These are phyloP conservation scores for Xylaria curta DNA, from an alignment of 495 filamentous ascomycete species.

Conservation along the genomic window DNA sequence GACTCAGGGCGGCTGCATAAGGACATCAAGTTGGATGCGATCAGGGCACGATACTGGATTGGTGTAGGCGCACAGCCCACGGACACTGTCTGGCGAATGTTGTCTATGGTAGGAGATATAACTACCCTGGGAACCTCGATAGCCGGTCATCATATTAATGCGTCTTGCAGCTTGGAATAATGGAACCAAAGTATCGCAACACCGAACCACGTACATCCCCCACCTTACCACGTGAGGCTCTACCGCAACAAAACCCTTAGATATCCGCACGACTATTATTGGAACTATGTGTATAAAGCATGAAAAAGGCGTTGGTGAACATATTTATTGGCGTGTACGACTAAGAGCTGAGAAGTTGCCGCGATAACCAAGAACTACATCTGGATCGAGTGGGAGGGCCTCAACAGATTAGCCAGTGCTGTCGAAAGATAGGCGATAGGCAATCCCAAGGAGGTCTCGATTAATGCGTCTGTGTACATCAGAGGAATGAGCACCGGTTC, in stretches of 20 bases:
- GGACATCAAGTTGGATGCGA: slow-evolving; percentile 84
- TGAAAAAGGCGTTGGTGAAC: slow-evolving; percentile 14
- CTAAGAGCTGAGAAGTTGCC: not conserved
- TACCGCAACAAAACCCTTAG: slow-evolving; percentile 1
- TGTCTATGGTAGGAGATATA: slow-evolving; percentile 73
- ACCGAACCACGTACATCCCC: slow-evolving; percentile 37
- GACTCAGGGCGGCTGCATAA: slow-evolving; percentile 75
- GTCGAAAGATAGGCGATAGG: not conserved
- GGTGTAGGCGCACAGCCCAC: slow-evolving; percentile 95
- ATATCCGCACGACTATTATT: not conserved
- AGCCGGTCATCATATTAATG: not conserved
- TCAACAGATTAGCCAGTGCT: not conserved
- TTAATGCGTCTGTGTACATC: slow-evolving; percentile 1
- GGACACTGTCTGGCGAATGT: slow-evolving; percentile 83
- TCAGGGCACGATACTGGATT: slow-evolving; percentile 90
- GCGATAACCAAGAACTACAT: not conserved
- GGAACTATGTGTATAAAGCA: slow-evolving; percentile 15
- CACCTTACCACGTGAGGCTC: slow-evolving; percentile 30
- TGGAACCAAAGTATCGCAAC: slow-evolving; percentile 41
- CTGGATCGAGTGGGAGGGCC: not conserved
- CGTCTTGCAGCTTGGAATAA: slow-evolving; percentile 34
- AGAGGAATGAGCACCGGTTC: not conserved
- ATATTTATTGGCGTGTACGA: slow-evolving; percentile 20
- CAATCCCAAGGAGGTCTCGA: not conserved
- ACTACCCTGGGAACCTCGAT: not conserved